Conservation (phyloP, 192 early-diverging fungal species). For the Linnemannia schmuckeri region DNA sequence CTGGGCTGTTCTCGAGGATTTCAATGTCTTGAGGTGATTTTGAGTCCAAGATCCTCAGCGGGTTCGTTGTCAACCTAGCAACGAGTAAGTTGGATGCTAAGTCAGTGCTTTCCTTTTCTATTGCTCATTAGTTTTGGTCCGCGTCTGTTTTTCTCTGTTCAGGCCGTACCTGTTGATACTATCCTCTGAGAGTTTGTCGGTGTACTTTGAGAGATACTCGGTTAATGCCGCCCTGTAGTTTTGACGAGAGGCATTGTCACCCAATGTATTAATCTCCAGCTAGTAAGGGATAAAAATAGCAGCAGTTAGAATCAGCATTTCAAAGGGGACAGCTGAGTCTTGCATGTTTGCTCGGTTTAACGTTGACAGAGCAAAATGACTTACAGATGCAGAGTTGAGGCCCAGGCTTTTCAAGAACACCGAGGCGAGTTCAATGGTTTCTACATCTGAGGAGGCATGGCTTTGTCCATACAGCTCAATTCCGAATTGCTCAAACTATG, state of each 20-base stretch:
- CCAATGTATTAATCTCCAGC: slow-evolving; percentile 62
- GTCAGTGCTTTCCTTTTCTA: not conserved
- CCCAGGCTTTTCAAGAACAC: slow-evolving; percentile 59
- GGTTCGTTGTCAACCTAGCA: slow-evolving; percentile 66
- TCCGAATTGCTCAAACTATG: slow-evolving; percentile 79
- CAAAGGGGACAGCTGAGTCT: not conserved
- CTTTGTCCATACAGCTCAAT: slow-evolving; percentile 68
- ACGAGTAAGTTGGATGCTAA: not conserved
- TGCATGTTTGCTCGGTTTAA: not conserved
- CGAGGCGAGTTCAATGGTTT: slow-evolving; percentile 68
- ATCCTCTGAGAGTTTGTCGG: slow-evolving; percentile 60
- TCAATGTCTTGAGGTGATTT: slow-evolving; percentile 66
- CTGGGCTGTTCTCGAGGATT: slow-evolving; percentile 57
- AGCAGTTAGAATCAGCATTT: not conserved
- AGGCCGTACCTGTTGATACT: slow-evolving; percentile 58
- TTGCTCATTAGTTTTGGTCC: not conserved
- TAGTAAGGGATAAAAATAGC: slow-evolving; percentile 4
- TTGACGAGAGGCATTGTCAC: slow-evolving; percentile 51
- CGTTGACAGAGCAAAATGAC: not conserved
- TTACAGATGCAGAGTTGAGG: slow-evolving; percentile 35
- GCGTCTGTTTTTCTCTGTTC: not conserved
- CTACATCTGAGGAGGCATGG: slow-evolving; percentile 70
- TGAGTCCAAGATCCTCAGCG: slow-evolving; percentile 74
- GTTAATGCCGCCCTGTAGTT: slow-evolving; percentile 61
- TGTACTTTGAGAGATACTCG: slow-evolving; percentile 59